phyloP scores from a whole-genome alignment of 495 filamentous ascomycete species.

The Lineolata rhizophorae region DNA sequence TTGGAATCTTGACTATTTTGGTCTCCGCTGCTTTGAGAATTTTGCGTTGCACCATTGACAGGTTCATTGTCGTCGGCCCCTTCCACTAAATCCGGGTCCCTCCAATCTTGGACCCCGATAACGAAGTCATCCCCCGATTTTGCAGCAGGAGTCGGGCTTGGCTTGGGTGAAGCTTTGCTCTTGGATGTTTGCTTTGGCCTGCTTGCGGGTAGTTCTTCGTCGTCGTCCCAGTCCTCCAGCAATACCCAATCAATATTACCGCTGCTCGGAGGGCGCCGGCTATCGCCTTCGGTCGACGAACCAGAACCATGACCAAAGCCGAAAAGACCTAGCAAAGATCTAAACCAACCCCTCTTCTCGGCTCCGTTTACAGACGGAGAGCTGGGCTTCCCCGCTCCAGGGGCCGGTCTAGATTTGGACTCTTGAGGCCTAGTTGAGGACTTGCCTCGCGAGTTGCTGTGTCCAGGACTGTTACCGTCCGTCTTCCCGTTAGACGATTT shows the following conservation, averaged over 20 bases:
- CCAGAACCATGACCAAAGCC: constrained; percentile 25
- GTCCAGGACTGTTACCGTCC: constrained; percentile 3
- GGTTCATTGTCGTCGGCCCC: constrained; percentile 9
- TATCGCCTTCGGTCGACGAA: constrained; percentile 24
- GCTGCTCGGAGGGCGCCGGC: constrained; percentile 54
- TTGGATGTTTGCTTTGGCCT: too few relatives aligned
- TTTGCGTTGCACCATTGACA: too few relatives aligned
- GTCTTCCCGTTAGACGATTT: constrained; percentile 4
- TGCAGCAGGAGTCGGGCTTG: neutral
- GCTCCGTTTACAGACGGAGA: neutral
- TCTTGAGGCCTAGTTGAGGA: too few relatives aligned
- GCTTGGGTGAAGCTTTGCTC: too few relatives aligned
- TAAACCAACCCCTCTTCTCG: constrained; percentile 28
- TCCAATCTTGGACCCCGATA: constrained; percentile 88
- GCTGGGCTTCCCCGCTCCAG: neutral
- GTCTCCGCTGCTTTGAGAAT: too few relatives aligned
- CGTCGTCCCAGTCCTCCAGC: too few relatives aligned
- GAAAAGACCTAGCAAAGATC: constrained; percentile 29
- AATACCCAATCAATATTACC: constrained; percentile 63
- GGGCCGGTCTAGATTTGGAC: too few relatives aligned
- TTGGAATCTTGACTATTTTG: constrained; percentile 2
- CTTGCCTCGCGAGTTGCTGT: too few relatives aligned
- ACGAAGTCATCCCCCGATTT: constrained; percentile 45
- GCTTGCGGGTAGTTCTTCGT: too few relatives aligned
- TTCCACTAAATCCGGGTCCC: constrained; percentile 50